Conservation (phyloP, 2,329 filamentous ascomycete species). For the Fonsecaea pugnacius region DNA sequence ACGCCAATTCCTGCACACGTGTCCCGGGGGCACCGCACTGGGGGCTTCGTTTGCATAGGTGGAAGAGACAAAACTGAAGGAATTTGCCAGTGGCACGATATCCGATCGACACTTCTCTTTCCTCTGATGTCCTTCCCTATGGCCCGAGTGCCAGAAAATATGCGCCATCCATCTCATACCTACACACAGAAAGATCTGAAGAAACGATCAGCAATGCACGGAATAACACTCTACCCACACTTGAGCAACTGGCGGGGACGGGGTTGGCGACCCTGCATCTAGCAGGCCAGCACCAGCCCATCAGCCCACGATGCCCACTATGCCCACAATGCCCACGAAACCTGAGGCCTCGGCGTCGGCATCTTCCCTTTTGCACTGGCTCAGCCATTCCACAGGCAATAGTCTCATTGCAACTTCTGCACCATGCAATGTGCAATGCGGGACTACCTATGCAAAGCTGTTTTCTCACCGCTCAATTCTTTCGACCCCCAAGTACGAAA, state of each 20-base stretch:
- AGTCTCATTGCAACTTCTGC: constrained; percentile 16
- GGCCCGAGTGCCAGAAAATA: constrained; percentile 1
- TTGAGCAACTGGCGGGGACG: constrained; percentile 2
- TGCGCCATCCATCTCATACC: constrained; percentile 1
- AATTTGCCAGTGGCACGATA: background rate
- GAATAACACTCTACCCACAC: background rate
- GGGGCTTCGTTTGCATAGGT: background rate
- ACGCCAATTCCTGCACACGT: constrained; percentile 17
- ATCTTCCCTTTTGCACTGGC: background rate
- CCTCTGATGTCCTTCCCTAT: background rate
- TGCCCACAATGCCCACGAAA: background rate
- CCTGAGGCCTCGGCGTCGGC: constrained; percentile 5
- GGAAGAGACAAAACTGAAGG: constrained; percentile 8
- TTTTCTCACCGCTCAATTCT: constrained; percentile 21
- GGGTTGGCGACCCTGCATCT: background rate
- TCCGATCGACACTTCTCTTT: constrained; percentile 5
- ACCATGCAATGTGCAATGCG: constrained; percentile 20
- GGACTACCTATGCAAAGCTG: constrained; percentile 7
- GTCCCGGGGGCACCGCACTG: background rate
- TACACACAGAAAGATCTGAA: background rate
- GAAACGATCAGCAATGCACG: constrained; percentile 16
- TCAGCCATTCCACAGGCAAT: constrained; percentile 11
- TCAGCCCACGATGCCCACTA: background rate
- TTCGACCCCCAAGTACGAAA: constrained; percentile 1
- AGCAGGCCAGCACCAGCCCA: background rate